These are phyloP conservation scores for Articulospora tetracladia DNA, from an alignment of 495 filamentous ascomycete species.

Conservation along the genomic window DNA sequence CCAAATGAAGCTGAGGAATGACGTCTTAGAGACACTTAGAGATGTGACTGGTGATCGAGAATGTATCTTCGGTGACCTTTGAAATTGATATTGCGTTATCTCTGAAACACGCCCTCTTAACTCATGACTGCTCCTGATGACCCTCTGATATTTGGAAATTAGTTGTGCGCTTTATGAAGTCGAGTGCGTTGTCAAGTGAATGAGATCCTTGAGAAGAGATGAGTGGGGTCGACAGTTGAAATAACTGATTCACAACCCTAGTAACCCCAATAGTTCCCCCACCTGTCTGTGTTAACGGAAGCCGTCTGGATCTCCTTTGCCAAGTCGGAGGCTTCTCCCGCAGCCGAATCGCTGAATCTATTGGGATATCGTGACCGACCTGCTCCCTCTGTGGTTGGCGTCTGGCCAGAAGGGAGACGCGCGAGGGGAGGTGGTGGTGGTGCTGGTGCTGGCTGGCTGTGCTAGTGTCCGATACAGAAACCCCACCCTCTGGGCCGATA, in stretches of 20 bases:
- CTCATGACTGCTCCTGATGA: not conserved
- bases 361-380: not conserved
- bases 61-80: not conserved
- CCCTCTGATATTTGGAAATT: not conserved
- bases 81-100: not conserved
- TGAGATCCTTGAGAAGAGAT: not conserved
- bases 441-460: not conserved
- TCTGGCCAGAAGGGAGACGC: not conserved
- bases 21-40: not conserved
- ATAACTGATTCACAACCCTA: not conserved
- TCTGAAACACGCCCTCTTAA: not conserved
- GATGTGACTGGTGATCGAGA: not conserved
- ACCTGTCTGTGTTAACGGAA: not conserved
- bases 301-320: not conserved
- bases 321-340: not conserved
- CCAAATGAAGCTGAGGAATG: not conserved
- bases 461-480: not conserved
- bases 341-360: not conserved
- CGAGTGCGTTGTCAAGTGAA: not conserved
- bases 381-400: not conserved
- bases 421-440: not conserved
- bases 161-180: not conserved
- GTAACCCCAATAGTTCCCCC: not conserved
- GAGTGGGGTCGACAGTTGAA: not conserved
- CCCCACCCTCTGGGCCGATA: not conserved